phyloP scores from a whole-genome alignment of 495 filamentous ascomycete genomes.

The Penicillium roqueforti region DNA sequence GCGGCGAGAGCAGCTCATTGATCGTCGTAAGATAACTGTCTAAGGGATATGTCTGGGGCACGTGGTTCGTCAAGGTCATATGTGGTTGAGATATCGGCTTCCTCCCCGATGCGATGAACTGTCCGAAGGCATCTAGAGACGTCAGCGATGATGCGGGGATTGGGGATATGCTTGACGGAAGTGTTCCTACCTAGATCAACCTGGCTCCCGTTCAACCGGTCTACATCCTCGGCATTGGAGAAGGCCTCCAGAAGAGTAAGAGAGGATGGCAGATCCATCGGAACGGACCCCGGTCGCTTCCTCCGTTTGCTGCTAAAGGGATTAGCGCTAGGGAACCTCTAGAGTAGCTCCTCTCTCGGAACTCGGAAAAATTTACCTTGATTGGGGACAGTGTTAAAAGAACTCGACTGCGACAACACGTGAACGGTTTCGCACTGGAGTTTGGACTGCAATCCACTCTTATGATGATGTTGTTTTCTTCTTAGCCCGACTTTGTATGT shows the following conservation, averaged over 20 bases:
- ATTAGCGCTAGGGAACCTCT: background rate
- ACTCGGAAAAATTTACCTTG: background rate
- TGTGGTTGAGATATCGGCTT: slow-evolving; percentile 7
- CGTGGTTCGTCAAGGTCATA: slow-evolving; percentile 2
- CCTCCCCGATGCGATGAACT: background rate
- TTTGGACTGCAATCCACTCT: background rate
- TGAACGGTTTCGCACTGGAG: background rate
- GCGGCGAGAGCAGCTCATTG: slow-evolving; percentile 9
- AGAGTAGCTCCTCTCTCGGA: background rate
- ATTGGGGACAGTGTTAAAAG: background rate
- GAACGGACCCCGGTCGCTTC: background rate
- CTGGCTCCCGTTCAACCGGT: background rate
- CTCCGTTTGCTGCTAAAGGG: background rate
- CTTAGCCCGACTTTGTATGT: background rate
- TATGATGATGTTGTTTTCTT: background rate
- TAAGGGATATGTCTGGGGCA: slow-evolving; percentile 10
- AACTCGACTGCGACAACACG: background rate
- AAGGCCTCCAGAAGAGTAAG: slow-evolving; percentile 5
- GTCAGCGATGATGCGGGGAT: background rate
- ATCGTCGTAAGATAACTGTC: slow-evolving; percentile 6
- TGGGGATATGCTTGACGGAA: background rate
- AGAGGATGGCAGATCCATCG: slow-evolving; percentile 1
- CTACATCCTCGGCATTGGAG: slow-evolving; percentile 12
- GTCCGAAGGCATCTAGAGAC: background rate
- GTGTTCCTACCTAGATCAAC: background rate